Conservation (phyloP, 805 yeast species). For the Barnettozyma wickerhamii region DNA sequence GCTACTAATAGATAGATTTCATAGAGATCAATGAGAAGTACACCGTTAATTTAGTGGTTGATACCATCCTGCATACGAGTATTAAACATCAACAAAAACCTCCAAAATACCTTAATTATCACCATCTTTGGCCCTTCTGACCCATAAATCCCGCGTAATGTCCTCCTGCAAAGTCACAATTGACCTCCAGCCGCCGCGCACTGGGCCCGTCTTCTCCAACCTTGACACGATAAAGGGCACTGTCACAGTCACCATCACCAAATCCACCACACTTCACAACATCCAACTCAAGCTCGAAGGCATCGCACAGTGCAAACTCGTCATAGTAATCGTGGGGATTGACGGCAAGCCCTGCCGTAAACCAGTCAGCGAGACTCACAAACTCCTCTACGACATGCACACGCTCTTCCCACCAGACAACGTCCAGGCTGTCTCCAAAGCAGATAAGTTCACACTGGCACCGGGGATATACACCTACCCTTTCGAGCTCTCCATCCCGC, state of each 20-base stretch:
- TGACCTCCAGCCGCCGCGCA: too few relatives aligned
- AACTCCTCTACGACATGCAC: conserved; percentile 43
- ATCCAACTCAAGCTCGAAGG: conserved; percentile 53
- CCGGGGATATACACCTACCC: conserved; percentile 50
- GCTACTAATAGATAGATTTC: too few relatives aligned
- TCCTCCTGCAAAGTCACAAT: too few relatives aligned
- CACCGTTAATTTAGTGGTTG: too few relatives aligned
- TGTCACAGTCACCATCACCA: conserved; percentile 9
- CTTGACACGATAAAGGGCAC: conserved; percentile 15
- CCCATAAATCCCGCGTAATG: too few relatives aligned
- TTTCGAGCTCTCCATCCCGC: conserved; percentile 27
- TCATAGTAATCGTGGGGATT: conserved; percentile 2
- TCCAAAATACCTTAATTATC: too few relatives aligned
- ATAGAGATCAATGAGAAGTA: too few relatives aligned
- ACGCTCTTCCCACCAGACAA: conserved; percentile 51
- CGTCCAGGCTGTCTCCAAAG: conserved; percentile 38
- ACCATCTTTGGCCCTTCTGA: too few relatives aligned
- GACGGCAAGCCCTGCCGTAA: conserved; percentile 7
- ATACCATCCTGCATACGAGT: too few relatives aligned
- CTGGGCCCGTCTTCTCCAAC: conserved; percentile 5
- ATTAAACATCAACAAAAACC: too few relatives aligned
- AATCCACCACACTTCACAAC: conserved; percentile 36
- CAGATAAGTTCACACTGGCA: conserved; percentile 25
- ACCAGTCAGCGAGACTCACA: conserved; percentile 27
- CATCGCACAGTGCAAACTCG: conserved; percentile 26